Evolutionary conservation across 805 yeast genomes (phyloP).

Genomic region (Metschnikowia orientalis): DNA sequence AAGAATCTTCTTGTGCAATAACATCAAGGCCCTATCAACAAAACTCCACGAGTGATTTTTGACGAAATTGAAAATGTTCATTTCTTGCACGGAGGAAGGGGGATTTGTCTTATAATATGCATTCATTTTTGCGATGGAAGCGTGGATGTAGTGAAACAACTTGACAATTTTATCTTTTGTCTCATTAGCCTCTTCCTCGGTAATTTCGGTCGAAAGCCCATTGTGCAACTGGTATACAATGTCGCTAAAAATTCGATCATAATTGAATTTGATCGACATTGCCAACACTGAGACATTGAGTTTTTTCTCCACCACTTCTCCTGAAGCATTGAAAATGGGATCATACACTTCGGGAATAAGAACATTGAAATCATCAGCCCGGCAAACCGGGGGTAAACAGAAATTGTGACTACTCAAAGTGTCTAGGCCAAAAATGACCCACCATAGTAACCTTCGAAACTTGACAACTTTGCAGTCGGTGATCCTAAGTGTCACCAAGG

Average conservation of each 20-base stretch:
- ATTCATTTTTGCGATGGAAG: conserved; percentile 41
- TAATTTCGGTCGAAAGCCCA: conserved; percentile 39
- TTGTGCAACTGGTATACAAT: conserved; percentile 50
- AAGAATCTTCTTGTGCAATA: conserved; percentile 40
- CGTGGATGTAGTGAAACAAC: conserved; percentile 46
- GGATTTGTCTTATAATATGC: conserved; percentile 30
- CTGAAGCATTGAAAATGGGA: conserved; percentile 26
- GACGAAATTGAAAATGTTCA: conserved; percentile 46
- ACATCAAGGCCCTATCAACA: conserved; percentile 51
- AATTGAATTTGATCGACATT: conserved; percentile 51
- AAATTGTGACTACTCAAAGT: conserved; percentile 53
- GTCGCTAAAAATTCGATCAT: conserved; percentile 49
- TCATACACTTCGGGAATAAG: conserved; percentile 49
- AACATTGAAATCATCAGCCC: conserved; percentile 51
- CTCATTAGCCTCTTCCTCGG: conserved; percentile 39
- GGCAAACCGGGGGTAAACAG: conserved; percentile 51
- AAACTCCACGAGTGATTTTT: conserved; percentile 46
- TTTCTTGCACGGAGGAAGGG: conserved; percentile 36
- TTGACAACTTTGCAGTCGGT: conserved; percentile 47
- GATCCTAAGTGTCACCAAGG: conserved; percentile 48
- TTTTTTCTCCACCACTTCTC: conserved; percentile 29
- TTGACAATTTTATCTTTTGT: conserved; percentile 48
- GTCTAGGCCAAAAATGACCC: conserved; percentile 61
- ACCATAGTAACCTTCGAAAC: conserved; percentile 57
- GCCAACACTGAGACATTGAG: conserved; percentile 46